Evolutionary conservation across 2,329 filamentous ascomycete species (phyloP).

Genomic region (Penicillium rolfsii): DNA sequence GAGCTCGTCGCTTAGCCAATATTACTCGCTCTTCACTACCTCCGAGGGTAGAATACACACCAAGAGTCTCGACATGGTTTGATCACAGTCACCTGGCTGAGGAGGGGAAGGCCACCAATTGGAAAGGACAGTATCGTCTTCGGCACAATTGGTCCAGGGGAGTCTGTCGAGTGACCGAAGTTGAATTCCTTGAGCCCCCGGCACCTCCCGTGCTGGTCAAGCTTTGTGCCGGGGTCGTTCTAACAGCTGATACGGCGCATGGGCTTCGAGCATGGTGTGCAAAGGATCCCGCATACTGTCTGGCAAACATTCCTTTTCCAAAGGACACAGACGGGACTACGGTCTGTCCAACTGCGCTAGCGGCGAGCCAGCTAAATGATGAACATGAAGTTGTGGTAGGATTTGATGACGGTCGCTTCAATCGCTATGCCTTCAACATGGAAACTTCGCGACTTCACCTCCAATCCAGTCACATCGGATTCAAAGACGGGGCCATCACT

Average conservation of each 20-base stretch:
- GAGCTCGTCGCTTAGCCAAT: slow-evolving; percentile 74
- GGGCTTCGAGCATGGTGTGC: slow-evolving; percentile 81
- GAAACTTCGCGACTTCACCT: slow-evolving; percentile 49
- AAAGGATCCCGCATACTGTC: slow-evolving; percentile 60
- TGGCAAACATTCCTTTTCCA: slow-evolving; percentile 54
- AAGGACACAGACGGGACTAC: slow-evolving; percentile 61
- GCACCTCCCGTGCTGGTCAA: slow-evolving; percentile 71
- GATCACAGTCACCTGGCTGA: slow-evolving; percentile 62
- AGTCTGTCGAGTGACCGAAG: slow-evolving; percentile 76
- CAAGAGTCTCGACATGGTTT: slow-evolving; percentile 63
- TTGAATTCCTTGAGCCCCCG: slow-evolving; percentile 62
- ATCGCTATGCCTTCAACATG: slow-evolving; percentile 66
- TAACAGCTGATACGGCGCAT: slow-evolving; percentile 70
- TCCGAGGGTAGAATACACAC: slow-evolving; percentile 55
- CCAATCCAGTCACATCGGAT: slow-evolving; percentile 64
- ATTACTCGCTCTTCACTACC: slow-evolving; percentile 52
- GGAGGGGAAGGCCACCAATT: slow-evolving; percentile 62
- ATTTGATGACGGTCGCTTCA: slow-evolving; percentile 72
- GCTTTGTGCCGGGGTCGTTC: slow-evolving; percentile 73
- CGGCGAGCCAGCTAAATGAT: slow-evolving; percentile 48
- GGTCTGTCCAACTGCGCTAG: slow-evolving; percentile 58
- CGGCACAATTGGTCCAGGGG: slow-evolving; percentile 90
- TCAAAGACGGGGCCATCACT: slow-evolving; percentile 67
- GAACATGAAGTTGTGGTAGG: slow-evolving; percentile 67
- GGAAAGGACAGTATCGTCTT: slow-evolving; percentile 87